Conservation (phyloP, 2,329 filamentous ascomycete species). For the Microsporum ferrugineum region DNA sequence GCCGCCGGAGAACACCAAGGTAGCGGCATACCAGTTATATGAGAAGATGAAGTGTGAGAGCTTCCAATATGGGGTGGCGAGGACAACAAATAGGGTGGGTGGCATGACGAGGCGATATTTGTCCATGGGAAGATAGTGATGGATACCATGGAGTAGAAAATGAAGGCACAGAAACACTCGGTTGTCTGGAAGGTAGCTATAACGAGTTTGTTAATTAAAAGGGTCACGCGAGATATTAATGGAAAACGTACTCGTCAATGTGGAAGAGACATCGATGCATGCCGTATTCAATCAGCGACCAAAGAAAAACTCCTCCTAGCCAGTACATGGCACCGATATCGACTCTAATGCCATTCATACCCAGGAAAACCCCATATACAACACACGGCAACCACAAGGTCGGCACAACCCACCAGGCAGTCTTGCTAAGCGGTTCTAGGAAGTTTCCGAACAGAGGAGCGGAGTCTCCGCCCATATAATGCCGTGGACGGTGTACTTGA, state of each 20-base stretch:
- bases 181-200: conserved; percentile 79
- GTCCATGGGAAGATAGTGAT: conserved; percentile 99
- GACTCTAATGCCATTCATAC: conserved; percentile 48
- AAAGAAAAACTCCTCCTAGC: conserved; percentile 60
- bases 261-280: conserved; percentile 90
- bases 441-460: conserved; percentile 96
- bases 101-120: conserved; percentile 96
- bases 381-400: conserved; percentile 73
- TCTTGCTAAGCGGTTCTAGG: conserved; percentile 91
- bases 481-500: conserved; percentile 87
- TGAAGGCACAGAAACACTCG: conserved; percentile 74
- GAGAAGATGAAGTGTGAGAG: conserved; percentile 71
- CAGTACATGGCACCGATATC: conserved; percentile 50
- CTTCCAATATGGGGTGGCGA: conserved; percentile 86
- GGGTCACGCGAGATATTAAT: background rate
- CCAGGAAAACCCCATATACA: conserved; percentile 57
- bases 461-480: conserved; percentile 87
- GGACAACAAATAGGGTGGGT: conserved; percentile 68
- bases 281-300: conserved; percentile 82
- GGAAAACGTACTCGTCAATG: conserved; percentile 62
- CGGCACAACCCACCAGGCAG: conserved; percentile 86
- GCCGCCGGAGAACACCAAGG: conserved; percentile 72
- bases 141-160: conserved; percentile 90
- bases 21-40: conserved; percentile 73
- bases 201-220: conserved; percentile 15